A percentile compares a stretch with the other conserved stretches of the same genome.
Evolutionary conservation across 2,329 filamentous ascomycete genomes (phyloP).

Genomic region (Alternaria sp.): DNA sequence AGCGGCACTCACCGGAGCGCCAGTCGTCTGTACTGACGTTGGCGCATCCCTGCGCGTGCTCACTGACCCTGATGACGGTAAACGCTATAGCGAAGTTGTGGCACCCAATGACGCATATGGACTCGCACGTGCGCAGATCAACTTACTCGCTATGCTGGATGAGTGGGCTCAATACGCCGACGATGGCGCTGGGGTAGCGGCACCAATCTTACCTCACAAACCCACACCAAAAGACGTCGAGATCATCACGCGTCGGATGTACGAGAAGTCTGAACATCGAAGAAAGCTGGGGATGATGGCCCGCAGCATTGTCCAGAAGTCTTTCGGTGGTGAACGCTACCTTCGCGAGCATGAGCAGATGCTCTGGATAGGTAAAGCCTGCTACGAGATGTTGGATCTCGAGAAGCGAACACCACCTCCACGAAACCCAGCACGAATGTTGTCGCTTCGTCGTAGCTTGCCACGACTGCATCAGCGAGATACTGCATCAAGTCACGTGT

Average conservation of each 20-base stretch:
- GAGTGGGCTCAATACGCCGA: constrained; percentile 67
- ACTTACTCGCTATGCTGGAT: constrained; percentile 66
- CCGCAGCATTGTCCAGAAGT: constrained; percentile 64
- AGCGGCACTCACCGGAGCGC: constrained; percentile 63
- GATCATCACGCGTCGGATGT: constrained; percentile 64
- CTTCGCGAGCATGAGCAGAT: constrained; percentile 67
- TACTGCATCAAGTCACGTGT: constrained; percentile 30
- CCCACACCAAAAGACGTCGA: constrained; percentile 60
- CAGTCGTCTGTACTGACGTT: constrained; percentile 64
- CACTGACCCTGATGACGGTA: constrained; percentile 58
- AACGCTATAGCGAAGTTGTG: constrained; percentile 66
- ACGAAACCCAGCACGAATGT: constrained; percentile 38
- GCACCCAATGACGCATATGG: constrained; percentile 68
- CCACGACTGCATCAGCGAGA: constrained; percentile 15
- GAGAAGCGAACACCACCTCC: constrained; percentile 35
- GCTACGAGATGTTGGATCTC: constrained; percentile 43
- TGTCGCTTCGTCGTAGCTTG: constrained; percentile 24
- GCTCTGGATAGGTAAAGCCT: constrained; percentile 49
- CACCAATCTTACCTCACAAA: constrained; percentile 55
- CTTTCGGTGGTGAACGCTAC: constrained; percentile 65
- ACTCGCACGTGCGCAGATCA: constrained; percentile 67
- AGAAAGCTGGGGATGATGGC: constrained; percentile 65
- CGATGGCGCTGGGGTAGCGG: constrained; percentile 51
- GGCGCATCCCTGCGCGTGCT: constrained; percentile 63
- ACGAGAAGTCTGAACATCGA: constrained; percentile 64